Percentiles rank a stretch among this genome's conserved stretches.
Conservation (phyloP, 1,284 basidiomycete genomes). For the Schizophyllum amplum region DNA sequence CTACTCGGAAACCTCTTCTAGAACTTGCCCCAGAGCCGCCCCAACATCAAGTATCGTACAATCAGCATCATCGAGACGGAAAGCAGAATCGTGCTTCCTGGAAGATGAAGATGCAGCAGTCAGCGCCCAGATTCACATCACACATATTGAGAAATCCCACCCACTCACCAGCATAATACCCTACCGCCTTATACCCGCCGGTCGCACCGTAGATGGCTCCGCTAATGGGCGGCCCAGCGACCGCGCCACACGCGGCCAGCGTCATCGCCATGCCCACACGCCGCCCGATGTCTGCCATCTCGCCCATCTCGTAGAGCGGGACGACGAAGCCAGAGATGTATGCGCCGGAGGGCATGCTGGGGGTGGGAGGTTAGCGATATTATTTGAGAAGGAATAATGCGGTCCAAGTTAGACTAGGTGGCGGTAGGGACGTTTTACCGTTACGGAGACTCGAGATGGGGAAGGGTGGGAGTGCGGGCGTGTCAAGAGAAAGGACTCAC, state of each 20-base stretch:
- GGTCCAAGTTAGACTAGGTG: too few relatives aligned
- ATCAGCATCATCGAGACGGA: conserved; percentile 29
- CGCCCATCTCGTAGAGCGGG: conserved; percentile 55
- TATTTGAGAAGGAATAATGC: too few relatives aligned
- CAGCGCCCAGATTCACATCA: too few relatives aligned
- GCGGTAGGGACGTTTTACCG: too few relatives aligned
- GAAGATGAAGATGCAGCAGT: too few relatives aligned
- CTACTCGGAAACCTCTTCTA: conserved; percentile 12
- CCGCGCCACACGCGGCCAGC: conserved; percentile 28
- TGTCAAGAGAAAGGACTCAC: conserved; percentile 22
- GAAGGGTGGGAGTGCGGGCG: too few relatives aligned
- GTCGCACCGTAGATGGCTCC: conserved; percentile 48
- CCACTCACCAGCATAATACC: conserved; percentile 49
- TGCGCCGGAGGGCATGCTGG: conserved; percentile 37
- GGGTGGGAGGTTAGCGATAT: not conserved
- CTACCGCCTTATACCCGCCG: conserved; percentile 43
- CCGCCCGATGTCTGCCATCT: conserved; percentile 50
- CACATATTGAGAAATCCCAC: too few relatives aligned
- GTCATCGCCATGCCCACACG: conserved; percentile 57
- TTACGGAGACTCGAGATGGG: not conserved
- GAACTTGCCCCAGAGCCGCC: conserved; percentile 28
- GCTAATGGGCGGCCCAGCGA: conserved; percentile 57
- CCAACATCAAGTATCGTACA: conserved; percentile 27
- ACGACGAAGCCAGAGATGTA: conserved; percentile 46
- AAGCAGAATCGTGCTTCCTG: conserved; percentile 28